phyloP scores from a whole-genome alignment of 1,139 yeast species.

The Debaryomycetaceae sp. region DNA sequence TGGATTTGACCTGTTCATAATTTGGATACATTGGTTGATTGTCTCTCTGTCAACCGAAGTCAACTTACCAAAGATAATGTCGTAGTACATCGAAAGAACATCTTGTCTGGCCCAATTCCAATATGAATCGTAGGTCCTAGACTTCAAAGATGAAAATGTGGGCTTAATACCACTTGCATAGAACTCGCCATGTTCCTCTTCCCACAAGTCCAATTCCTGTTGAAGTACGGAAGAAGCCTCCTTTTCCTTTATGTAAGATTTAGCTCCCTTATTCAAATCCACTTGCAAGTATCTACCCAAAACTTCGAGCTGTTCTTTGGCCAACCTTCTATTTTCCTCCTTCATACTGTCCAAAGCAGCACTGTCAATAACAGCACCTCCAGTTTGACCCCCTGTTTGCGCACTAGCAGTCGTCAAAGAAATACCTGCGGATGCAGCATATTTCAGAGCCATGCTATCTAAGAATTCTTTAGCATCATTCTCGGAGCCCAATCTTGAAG shows the following conservation, averaged over 20 bases:
- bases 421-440: conserved; percentile 80
- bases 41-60: conserved; percentile 92
- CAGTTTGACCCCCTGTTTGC: conserved; percentile 52
- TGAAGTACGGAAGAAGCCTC: conserved; percentile 83
- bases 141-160: conserved; percentile 85
- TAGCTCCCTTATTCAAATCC: conserved; percentile 89
- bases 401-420: conserved; percentile 62
- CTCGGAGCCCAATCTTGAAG: conserved; percentile 80
- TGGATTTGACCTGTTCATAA: conserved; percentile 96
- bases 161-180: conserved; percentile 92
- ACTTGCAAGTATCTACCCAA: conserved; percentile 91
- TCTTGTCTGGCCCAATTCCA: conserved; percentile 99
- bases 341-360: conserved; percentile 95
- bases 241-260: conserved; percentile 79
- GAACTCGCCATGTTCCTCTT: conserved; percentile 91
- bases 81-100: conserved; percentile 88
- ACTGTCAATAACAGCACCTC: conserved; percentile 89
- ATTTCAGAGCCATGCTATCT: conserved; percentile 77
- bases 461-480: conserved; percentile 86
- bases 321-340: conserved; percentile 83
- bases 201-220: conserved; percentile 89
- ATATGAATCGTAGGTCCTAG: conserved; percentile 93
- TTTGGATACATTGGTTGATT: conserved; percentile 91
- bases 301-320: conserved; percentile 93
- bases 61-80: conserved; percentile 90